Percentiles rank a stretch among this genome's conserved stretches.
These are phyloP conservation scores for Vaccinium macrocarpon DNA, from an alignment of 148 eudicot genomes.

Conservation along the genomic window DNA sequence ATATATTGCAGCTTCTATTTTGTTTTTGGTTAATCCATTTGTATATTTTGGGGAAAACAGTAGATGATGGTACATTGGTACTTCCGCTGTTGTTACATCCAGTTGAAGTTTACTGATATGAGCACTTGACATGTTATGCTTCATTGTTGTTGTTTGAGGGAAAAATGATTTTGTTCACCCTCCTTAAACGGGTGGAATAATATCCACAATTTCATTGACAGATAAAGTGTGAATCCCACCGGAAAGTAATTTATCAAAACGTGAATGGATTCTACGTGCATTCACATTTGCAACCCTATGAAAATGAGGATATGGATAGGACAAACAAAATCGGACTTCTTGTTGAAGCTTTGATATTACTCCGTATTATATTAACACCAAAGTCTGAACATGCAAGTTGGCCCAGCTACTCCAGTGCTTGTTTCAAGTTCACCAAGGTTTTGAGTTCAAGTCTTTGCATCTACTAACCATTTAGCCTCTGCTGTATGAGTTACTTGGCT, in stretches of 20 bases:
- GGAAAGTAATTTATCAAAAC: neutral
- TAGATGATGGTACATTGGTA: constrained; percentile 17
- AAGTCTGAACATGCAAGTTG: neutral
- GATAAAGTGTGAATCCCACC: neutral
- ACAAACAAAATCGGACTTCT: neutral
- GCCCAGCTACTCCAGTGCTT: too few relatives aligned
- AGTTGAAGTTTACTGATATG: constrained; percentile 7
- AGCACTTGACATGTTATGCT: neutral
- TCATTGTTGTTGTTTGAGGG: neutral
- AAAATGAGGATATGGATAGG: neutral
- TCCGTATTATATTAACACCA: too few relatives aligned
- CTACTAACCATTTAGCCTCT: too few relatives aligned
- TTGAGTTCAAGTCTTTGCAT: too few relatives aligned
- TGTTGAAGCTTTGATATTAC: too few relatives aligned
- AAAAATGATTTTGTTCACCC: neutral
- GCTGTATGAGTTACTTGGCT: too few relatives aligned
- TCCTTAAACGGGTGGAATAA: neutral
- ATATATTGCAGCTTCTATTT: constrained; percentile 15
- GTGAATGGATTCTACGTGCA: neutral
- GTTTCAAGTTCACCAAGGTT: too few relatives aligned
- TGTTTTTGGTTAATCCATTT: constrained; percentile 11
- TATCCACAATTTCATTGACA: neutral
- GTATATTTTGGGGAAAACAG: constrained; percentile 8
- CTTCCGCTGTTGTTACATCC: constrained; percentile 10
- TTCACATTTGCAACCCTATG: neutral